phyloP scores from a whole-genome alignment of 441 rosid species.

The Raphanus hybrid region DNA sequence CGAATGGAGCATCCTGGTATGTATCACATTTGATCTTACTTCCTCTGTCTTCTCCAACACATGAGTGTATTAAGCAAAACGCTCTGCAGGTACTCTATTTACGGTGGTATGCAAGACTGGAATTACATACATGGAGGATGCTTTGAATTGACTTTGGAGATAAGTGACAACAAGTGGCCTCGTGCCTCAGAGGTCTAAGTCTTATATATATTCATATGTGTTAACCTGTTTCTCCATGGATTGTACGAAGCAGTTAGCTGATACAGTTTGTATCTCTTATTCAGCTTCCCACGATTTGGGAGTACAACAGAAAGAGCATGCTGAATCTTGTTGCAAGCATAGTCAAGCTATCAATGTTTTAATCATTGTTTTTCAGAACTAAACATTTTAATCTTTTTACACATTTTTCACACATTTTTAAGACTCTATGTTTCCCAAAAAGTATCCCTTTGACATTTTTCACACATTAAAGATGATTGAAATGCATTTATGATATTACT shows the following conservation, averaged over 20 bases:
- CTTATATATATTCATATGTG: background rate
- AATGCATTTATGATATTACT: no score
- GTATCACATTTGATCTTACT: slow-evolving; percentile 4
- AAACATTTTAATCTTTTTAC: background rate
- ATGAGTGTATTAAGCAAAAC: slow-evolving; percentile 16
- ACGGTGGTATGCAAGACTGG: slow-evolving; percentile 99
- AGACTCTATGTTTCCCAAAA: no score
- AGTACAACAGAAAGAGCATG: slow-evolving; percentile 88
- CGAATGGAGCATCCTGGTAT: slow-evolving; percentile 95
- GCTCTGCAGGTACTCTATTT: slow-evolving; percentile 84
- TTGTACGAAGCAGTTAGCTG: slow-evolving; percentile 30
- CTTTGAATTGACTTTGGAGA: slow-evolving; percentile 92
- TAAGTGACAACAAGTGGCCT: slow-evolving; percentile 96
- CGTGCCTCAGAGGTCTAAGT: slow-evolving; percentile 71
- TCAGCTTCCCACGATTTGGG: slow-evolving; percentile 90
- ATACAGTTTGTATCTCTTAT: slow-evolving; percentile 32
- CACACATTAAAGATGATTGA: no score
- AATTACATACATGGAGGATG: slow-evolving; percentile 93
- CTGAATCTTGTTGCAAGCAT: slow-evolving; percentile 85
- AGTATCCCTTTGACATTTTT: no score
- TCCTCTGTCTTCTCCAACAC: slow-evolving; percentile 13
- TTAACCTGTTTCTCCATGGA: slow-evolving; percentile 21
- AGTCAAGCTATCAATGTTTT: slow-evolving; percentile 59
- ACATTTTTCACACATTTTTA: no score
- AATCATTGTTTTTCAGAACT: background rate